Evolutionary conservation across 2,329 filamentous ascomycete genomes (phyloP).

Genomic region (Verticillium albo-atrum): DNA sequence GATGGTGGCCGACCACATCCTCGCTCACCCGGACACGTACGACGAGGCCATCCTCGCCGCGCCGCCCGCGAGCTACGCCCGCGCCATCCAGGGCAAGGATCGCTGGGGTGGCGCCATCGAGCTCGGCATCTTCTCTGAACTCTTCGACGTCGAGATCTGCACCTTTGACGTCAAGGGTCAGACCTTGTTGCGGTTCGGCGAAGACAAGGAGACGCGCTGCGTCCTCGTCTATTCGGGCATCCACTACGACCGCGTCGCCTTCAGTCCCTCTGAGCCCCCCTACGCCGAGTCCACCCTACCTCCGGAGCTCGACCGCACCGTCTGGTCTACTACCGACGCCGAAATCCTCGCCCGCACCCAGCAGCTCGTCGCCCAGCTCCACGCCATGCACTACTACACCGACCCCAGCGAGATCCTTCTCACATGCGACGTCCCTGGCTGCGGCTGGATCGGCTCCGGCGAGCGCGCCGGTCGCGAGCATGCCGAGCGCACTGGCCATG

Average conservation of each 20-base stretch:
- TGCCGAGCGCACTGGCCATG: slow-evolving; percentile 56
- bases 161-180: slow-evolving; percentile 65
- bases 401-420: slow-evolving; percentile 79
- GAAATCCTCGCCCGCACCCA: slow-evolving; percentile 68
- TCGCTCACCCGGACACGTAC: slow-evolving; percentile 67
- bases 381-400: slow-evolving; percentile 76
- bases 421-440: slow-evolving; percentile 63
- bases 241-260: slow-evolving; percentile 86
- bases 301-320: slow-evolving; percentile 68
- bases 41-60: slow-evolving; percentile 72
- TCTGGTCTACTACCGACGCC: slow-evolving; percentile 50
- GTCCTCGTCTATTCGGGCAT: slow-evolving; percentile 88
- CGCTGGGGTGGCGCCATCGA: slow-evolving; percentile 93
- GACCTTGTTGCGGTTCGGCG: slow-evolving; percentile 62
- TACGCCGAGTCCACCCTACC: slow-evolving; percentile 52
- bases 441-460: slow-evolving; percentile 64
- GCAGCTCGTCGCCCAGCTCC: slow-evolving; percentile 60
- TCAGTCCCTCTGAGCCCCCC: slow-evolving; percentile 59
- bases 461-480: slow-evolving; percentile 59
- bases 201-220: slow-evolving; percentile 63
- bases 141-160: slow-evolving; percentile 82
- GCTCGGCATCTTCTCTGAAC: slow-evolving; percentile 75
- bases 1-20: slow-evolving; percentile 75
- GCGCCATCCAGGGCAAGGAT: slow-evolving; percentile 73
- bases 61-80: slow-evolving; percentile 70